Base-by-base conservation (phyloP, 2,329 filamentous ascomycete genomes). In the Arachnomyces sp. region DNA sequence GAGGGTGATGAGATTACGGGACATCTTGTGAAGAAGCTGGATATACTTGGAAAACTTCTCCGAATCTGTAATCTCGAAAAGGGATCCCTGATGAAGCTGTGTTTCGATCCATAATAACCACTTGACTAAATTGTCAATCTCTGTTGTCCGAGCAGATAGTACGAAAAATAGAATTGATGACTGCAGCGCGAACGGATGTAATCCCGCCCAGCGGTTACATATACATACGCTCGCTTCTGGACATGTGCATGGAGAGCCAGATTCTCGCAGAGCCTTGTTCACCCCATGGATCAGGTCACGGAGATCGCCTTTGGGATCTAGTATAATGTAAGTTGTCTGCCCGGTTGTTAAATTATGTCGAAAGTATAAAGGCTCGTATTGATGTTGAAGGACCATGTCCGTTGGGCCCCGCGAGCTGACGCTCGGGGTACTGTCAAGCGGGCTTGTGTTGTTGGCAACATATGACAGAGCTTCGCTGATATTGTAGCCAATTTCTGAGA, bases 321-420 rank as follows among this genome's bases (percentile, higher is more conserved):
- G 42, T n/a, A 50, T 20, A 13, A 50, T 46, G 32, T 48, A 48
- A 7, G 47, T 35, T 3, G 46, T 45, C 16, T 50, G 43, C 5
- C 48, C 46, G 1, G 42, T 50, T 6, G 34, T 17, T 1, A 38
- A 20, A 32, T 48, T 43, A 14, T 48, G 43, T 31, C 48, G 37
- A 18, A 50, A 50, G 33, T 50, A 50, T 13, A 50, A 38, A n/a
- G 48, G 40, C 31, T 50, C 48, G 30, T 48, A 48, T 34, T 50
- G 37, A 17, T 46, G 46, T 25, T 40, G 37, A 14, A 50, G 42
- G 28, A 31, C 35, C 43, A 48, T 40, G 4, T 48, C 38, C 7
- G 38, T 41, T 8, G 48, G 39, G 14, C 43, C 39, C 7, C 32
- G n/a, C 3, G 39, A 44, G 37, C 37, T 47, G 18, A 45, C 46